Base-by-base conservation (phyloP, 768 basidiomycete species). In the Sporobolomyces phaffii region DNA sequence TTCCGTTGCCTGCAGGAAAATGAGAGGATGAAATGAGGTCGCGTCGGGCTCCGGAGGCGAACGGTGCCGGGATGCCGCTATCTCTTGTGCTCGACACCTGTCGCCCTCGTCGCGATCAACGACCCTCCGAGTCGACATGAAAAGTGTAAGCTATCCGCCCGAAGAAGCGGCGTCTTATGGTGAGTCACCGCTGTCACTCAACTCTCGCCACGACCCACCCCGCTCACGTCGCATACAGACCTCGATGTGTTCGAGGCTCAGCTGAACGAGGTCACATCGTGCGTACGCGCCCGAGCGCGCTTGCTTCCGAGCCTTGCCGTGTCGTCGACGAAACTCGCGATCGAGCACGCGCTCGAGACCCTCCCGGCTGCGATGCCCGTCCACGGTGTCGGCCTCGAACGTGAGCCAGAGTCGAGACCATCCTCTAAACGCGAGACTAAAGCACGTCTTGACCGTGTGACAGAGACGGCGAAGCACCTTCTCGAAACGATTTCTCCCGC, bases 401-500 rank as follows among this genome's bases (percentile, higher is more conserved):
- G 59, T 29, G 70, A 77, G 24, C 7, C 13, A 26, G 24, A 15
- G 14, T 29, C 24, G 14, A 2, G n/a, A n/a, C n/a, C n/a, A n/a
- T n/a, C n/a, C n/a, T n/a, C n/a, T n/a, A n/a, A n/a, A n/a, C n/a
- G n/a, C n/a, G n/a, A n/a, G n/a, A n/a, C n/a, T n/a, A n/a, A n/a
- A n/a, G n/a, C n/a, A n/a, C n/a, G n/a, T n/a, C n/a, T n/a, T n/a
- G n/a, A n/a, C n/a, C n/a, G n/a, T n/a, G 17, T 49, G 20, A 18
- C 56, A 67, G 65, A 36, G 1, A 67, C 59, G 15, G 64, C 70
- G 6, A 29, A 38, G 6, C 65, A 64, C 22, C 61, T 81, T 33
- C 54, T 79, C 29, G 61, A 76, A 1, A 71, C 72, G 17, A 62
- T 81, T 22, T 56, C 75, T 1, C 77, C 76, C 2, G 79, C 77